Evolutionary conservation across 2,329 filamentous ascomycete species (phyloP).

Genomic region (Diaporthe australafricana): DNA sequence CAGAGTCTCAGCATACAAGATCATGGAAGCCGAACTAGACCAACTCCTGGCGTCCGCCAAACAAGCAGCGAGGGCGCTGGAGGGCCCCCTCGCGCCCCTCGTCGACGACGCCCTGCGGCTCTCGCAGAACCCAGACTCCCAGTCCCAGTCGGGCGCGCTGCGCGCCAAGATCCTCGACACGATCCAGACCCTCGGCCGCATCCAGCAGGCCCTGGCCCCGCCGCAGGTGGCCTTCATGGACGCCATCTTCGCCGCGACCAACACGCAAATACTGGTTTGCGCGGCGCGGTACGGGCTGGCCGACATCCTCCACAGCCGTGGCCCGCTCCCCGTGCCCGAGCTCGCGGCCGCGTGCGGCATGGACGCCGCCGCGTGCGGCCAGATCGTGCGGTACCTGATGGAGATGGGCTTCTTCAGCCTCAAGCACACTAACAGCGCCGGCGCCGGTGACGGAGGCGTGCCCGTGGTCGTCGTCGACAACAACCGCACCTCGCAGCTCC

Average conservation of each 20-base stretch:
- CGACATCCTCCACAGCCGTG: not conserved
- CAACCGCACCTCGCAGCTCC: conserved; percentile 48
- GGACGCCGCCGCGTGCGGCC: not conserved
- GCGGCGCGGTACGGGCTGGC: not conserved
- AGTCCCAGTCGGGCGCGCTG: conserved; percentile 7
- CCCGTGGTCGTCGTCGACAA: conserved; percentile 51
- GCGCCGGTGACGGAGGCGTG: no score
- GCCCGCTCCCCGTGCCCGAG: not conserved
- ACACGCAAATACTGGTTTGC: conserved; percentile 1
- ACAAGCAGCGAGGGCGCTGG: not conserved
- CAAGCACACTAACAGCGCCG: no score
- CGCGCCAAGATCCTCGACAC: not conserved
- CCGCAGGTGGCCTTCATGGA: not conserved
- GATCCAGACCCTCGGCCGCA: not conserved
- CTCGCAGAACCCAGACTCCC: conserved; percentile 4
- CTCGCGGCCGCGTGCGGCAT: not conserved
- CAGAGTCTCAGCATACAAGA: no score
- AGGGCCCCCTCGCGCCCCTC: not conserved
- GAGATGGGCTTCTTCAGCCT: conserved; percentile 46
- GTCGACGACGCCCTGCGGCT: conserved; percentile 5
- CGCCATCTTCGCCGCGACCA: conserved; percentile 9
- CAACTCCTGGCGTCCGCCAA: not conserved
- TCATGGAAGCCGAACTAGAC: conserved; percentile 14
- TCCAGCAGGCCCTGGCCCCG: conserved; percentile 2
- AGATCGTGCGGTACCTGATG: conserved; percentile 10